Evolutionary conservation across 345 rosid genomes (phyloP).

Genomic region (Hibiscus tridactylites): DNA sequence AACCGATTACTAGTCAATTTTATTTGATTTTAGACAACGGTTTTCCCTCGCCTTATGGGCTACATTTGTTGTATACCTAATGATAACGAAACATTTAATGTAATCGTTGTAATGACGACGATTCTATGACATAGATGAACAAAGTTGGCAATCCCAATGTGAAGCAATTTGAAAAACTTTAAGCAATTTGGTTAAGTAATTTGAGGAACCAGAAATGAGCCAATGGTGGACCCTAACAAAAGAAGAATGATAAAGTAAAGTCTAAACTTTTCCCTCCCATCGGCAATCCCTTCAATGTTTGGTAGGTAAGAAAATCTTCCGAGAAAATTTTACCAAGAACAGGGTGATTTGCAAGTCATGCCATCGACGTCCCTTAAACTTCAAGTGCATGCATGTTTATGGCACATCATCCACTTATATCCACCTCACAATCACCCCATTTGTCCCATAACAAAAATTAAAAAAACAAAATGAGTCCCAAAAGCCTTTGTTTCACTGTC

Average conservation of each 20-base stretch:
- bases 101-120: background rate
- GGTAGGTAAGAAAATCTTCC: constrained; percentile 18
- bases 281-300: background rate
- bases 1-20: no score
- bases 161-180: background rate
- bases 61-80: no score
- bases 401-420: constrained; percentile 2
- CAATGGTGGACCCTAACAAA: background rate
- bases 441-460: background rate
- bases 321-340: constrained; percentile 16
- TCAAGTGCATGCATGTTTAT: constrained; percentile 52
- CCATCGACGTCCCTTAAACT: constrained; percentile 55
- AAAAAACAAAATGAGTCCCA: constrained; percentile 23
- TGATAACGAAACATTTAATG: background rate
- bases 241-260: background rate
- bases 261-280: background rate
- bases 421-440: constrained; percentile 1
- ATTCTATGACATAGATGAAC: background rate
- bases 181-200: background rate
- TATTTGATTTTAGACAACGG: no score
- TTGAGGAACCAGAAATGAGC: background rate
- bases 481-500: constrained; percentile 24
- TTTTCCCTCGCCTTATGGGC: no score
- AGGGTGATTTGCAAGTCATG: constrained; percentile 92
- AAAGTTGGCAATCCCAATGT: background rate